Conservation (phyloP, 805 yeast species). For the Nematodospora valgi region DNA sequence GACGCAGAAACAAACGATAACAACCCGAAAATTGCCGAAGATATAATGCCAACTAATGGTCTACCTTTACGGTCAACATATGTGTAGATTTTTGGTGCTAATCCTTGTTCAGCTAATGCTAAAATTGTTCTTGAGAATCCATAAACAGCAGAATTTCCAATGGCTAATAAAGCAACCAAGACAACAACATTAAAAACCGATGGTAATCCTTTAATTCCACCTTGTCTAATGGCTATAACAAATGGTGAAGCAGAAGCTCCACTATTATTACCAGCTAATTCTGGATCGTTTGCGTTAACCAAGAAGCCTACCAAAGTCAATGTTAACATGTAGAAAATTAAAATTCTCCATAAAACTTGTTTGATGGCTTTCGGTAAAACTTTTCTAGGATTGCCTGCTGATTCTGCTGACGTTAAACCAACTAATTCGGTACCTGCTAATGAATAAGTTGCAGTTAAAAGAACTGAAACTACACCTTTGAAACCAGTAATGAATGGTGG, state of each 20-base stretch:
- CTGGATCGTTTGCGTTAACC: conserved; percentile 28
- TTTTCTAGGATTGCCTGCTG: conserved; percentile 35
- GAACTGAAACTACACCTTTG: conserved; percentile 37
- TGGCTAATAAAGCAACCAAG: conserved; percentile 37
- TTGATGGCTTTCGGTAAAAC: conserved; percentile 41
- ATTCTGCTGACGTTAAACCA: conserved; percentile 37
- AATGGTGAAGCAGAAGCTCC: conserved; percentile 40
- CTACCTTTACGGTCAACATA: conserved; percentile 40
- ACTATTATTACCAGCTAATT: conserved; percentile 21
- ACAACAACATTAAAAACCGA: conserved; percentile 42
- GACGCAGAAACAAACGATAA: conserved; percentile 41
- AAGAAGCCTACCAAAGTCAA: conserved; percentile 38
- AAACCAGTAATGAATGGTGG: conserved; percentile 38
- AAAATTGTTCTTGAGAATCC: conserved; percentile 41
- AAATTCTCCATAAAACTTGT: conserved; percentile 40
- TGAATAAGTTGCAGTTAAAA: conserved; percentile 40
- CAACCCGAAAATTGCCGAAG: conserved; percentile 32
- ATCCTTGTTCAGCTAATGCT: conserved; percentile 38
- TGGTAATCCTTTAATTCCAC: conserved; percentile 40
- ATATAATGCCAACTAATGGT: conserved; percentile 35
- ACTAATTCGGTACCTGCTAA: conserved; percentile 43
- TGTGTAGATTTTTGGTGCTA: conserved; percentile 32
- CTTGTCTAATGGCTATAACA: conserved; percentile 40
- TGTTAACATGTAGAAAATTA: conserved; percentile 39
- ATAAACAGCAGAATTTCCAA: conserved; percentile 42